phyloP scores from a whole-genome alignment of 2,329 filamentous ascomycete genomes.

The Ascochyta fabae region DNA sequence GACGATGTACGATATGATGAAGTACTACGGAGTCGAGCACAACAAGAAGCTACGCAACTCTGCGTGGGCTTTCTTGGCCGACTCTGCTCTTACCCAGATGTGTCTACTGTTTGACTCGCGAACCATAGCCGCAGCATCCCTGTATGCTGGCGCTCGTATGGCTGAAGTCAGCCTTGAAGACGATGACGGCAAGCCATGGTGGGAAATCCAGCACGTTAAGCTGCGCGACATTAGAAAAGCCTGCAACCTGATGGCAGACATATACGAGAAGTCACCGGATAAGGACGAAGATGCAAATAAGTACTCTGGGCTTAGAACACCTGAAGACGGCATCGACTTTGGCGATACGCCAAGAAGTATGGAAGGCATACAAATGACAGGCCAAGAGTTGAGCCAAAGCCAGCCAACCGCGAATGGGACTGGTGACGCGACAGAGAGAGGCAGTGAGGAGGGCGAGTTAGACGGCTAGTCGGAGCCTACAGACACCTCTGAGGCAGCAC shows the following conservation, averaged over 20 bases:
- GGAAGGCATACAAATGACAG: slow-evolving; percentile 31
- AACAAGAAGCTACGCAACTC: slow-evolving; percentile 84
- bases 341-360: slow-evolving; percentile 40
- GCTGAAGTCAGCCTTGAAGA: slow-evolving; percentile 76
- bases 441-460: slow-evolving; percentile 57
- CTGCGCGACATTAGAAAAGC: slow-evolving; percentile 74
- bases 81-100: slow-evolving; percentile 82
- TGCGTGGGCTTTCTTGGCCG: slow-evolving; percentile 93
- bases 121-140: slow-evolving; percentile 81
- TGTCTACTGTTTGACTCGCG: slow-evolving; percentile 80
- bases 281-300: slow-evolving; percentile 53
- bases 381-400: slow-evolving; percentile 22
- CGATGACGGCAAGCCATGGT: slow-evolving; percentile 80
- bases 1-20: slow-evolving; percentile 80
- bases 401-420: slow-evolving; percentile 31
- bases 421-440: slow-evolving; percentile 33
- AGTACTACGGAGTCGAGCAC: slow-evolving; percentile 74
- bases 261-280: slow-evolving; percentile 53
- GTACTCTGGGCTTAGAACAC: slow-evolving; percentile 54
- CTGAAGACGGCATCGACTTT: slow-evolving; percentile 47
- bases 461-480: slow-evolving; percentile 42
- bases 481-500: neutral
- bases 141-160: slow-evolving; percentile 85
- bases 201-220: slow-evolving; percentile 76
- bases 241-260: slow-evolving; percentile 74